Percentiles rank a stretch among this genome's conserved stretches.
Evolutionary conservation across 2,329 filamentous ascomycete genomes (phyloP).

Genomic region (Fusarium luffae): DNA sequence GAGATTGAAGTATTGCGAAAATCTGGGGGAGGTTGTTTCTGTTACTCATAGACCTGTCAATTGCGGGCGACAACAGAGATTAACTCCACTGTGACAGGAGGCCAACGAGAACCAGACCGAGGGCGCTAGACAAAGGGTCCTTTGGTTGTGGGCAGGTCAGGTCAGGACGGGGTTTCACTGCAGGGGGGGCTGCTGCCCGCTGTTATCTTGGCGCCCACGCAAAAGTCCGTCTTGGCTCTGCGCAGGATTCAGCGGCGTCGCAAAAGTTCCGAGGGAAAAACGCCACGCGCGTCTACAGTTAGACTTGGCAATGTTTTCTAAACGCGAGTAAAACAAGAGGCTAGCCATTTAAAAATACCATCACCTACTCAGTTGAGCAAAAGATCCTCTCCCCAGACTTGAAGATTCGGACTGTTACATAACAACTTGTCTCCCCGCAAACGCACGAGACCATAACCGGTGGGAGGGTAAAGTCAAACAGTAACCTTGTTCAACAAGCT

Average conservation of each 20-base stretch:
- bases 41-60: not conserved
- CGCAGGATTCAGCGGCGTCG: not conserved
- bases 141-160: constrained; percentile 6
- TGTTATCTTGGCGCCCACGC: constrained; percentile 16
- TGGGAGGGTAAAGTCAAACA: not conserved
- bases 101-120: not conserved
- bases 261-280: constrained; percentile 30
- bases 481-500: constrained; percentile 26
- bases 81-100: not conserved
- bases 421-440: constrained; percentile 20
- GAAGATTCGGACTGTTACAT: constrained; percentile 1
- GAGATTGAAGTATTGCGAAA: not conserved
- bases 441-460: not conserved
- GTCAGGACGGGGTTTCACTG: constrained; percentile 4
- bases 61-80: not conserved
- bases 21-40: not conserved
- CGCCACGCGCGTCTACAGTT: not conserved
- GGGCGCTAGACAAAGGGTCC: constrained; percentile 39
- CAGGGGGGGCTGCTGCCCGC: constrained; percentile 4
- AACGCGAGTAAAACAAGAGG: not conserved
- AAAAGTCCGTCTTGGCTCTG: constrained; percentile 32
- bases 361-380: not conserved
- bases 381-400: not conserved
- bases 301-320: not conserved
- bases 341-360: not conserved